phyloP scores from a whole-genome alignment of 139 green algal species.

The Chlamydomonas incerta region DNA sequence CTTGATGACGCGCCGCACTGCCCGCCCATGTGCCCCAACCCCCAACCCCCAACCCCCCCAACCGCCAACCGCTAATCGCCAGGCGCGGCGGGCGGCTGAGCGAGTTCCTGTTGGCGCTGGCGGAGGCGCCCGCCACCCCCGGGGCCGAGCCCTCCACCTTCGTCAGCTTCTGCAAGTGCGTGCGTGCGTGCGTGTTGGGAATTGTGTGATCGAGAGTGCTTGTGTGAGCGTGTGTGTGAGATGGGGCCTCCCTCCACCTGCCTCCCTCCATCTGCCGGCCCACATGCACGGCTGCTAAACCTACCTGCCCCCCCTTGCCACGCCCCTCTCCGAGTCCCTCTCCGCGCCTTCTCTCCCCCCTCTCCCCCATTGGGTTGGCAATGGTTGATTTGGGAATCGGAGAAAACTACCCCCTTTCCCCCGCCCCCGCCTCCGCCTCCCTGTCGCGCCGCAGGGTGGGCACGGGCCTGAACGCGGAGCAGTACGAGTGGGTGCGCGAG shows the following conservation, averaged over 20 bases:
- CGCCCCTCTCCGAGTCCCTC: neutral
- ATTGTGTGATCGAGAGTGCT: neutral
- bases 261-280: neutral
- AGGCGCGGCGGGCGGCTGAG: constrained; percentile 45
- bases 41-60: neutral
- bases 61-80: no score
- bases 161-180: constrained; percentile 63
- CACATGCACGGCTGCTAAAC: no score
- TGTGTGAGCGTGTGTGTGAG: no score
- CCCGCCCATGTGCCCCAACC: no score
- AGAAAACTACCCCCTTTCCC: no score
- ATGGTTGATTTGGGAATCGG: no score
- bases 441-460: constrained; percentile 34
- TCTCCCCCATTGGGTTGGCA: no score
- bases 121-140: constrained; percentile 38
- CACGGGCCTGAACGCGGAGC: constrained; percentile 11
- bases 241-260: neutral
- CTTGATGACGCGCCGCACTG: neutral
- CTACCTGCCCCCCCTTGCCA: neutral
- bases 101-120: constrained; percentile 81
- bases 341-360: no score
- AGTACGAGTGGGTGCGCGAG: constrained; percentile 7
- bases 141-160: constrained; percentile 49
- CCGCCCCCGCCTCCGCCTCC: no score
- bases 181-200: neutral